phyloP scores from a whole-genome alignment of 768 basidiomycete species.

The Rhizopogon roseolus region DNA sequence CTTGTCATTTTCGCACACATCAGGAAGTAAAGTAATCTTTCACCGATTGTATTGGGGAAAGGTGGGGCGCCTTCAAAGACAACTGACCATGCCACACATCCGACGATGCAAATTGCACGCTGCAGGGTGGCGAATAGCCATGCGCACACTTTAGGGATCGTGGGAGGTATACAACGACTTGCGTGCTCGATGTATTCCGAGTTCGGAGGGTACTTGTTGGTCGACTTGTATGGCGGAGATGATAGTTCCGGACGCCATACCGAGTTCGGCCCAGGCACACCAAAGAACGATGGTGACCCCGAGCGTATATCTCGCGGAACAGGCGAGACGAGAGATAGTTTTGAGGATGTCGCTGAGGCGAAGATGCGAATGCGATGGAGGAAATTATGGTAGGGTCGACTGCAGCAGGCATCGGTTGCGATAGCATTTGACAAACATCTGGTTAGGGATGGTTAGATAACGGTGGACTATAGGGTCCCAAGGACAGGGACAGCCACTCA shows the following conservation, averaged over 20 bases:
- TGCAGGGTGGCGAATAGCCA: constrained; percentile 5
- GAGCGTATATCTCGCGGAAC: constrained; percentile 8
- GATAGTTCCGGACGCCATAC: constrained; percentile 5
- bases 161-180: not conserved
- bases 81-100: constrained; percentile 17
- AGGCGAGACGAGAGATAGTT: constrained; percentile 42
- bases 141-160: not conserved
- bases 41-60: not conserved
- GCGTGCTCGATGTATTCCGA: not conserved
- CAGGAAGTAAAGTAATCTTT: not conserved
- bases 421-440: constrained; percentile 44
- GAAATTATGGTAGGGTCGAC: constrained; percentile 36
- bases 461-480: too few species aligned
- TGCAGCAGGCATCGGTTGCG: constrained; percentile 44
- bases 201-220: not conserved
- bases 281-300: constrained; percentile 1
- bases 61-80: not conserved
- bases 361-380: constrained; percentile 24
- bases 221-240: constrained; percentile 14
- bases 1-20: not conserved
- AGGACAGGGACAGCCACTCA: too few species aligned
- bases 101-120: constrained; percentile 27
- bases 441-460: not conserved
- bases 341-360: constrained; percentile 47
- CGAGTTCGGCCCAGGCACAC: constrained; percentile 6